Percentiles rank a stretch among this genome's conserved stretches.
Conservation (phyloP, 208 protist genomes). For the Leishmania martiniquensis region DNA sequence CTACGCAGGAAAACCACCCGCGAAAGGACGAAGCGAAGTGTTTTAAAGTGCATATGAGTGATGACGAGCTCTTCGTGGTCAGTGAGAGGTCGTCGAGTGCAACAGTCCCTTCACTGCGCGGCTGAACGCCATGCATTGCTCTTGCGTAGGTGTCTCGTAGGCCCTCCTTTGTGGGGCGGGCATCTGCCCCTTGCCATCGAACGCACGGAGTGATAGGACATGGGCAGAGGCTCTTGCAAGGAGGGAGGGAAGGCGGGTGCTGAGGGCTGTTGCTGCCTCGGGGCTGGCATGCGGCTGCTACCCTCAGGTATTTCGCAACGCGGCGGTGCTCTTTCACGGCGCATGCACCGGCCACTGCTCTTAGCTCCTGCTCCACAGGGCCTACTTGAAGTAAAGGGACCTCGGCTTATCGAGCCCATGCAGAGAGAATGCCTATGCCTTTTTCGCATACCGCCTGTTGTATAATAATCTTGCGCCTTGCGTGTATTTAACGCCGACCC, state of each 20-base stretch:
- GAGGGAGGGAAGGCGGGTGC: neutral
- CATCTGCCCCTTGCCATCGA: neutral
- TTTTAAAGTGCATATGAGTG: neutral
- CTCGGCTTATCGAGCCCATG: neutral
- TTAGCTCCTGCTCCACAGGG: neutral
- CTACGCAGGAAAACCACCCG: neutral
- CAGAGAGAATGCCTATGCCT: neutral
- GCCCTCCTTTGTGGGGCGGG: neutral
- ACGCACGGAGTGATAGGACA: neutral
- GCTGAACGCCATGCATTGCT: neutral
- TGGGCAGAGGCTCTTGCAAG: neutral
- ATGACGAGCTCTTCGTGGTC: neutral
- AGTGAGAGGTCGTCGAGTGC: neutral
- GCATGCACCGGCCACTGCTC: too few relatives aligned
- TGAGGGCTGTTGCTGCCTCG: neutral
- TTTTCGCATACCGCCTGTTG: neutral
- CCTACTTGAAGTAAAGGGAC: neutral
- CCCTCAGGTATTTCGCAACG: neutral
- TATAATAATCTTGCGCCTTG: neutral
- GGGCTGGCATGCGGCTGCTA: neutral
- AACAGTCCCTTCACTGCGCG: neutral
- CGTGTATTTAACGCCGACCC: neutral
- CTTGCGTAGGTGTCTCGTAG: neutral
- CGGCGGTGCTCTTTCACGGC: neutral
- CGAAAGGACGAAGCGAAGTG: neutral